A percentile compares a stretch with the other conserved stretches of the same genome.
Conservation (phyloP, 2,329 filamentous ascomycete species). For the Elsinoe arachidis region DNA sequence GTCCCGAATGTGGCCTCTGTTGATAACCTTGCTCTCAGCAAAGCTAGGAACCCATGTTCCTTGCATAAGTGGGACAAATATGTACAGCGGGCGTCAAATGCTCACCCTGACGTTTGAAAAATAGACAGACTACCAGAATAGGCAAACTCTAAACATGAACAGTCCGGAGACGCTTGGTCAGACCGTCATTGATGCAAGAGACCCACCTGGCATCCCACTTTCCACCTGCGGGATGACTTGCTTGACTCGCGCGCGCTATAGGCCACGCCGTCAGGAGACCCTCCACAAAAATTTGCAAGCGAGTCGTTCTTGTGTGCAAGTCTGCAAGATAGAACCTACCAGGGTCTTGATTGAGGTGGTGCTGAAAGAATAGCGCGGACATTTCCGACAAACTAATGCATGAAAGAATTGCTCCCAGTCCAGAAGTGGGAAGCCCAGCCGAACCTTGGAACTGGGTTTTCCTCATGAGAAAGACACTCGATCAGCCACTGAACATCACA, state of each 20-base stretch:
- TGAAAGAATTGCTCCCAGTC: background rate
- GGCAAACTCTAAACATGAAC: slow-evolving; percentile 1
- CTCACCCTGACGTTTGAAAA: background rate
- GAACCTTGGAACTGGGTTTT: slow-evolving; percentile 3
- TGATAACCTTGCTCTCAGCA: background rate
- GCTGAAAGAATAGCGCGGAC: background rate
- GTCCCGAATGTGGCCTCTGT: too few relatives aligned
- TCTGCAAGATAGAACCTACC: background rate
- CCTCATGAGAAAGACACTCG: background rate
- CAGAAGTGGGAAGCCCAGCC: slow-evolving; percentile 1
- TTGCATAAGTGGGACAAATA: background rate
- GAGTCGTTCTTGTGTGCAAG: background rate
- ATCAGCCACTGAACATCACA: background rate
- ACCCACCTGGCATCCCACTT: background rate
- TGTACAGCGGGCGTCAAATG: background rate
- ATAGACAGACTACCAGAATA: background rate
- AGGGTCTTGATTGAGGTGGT: background rate
- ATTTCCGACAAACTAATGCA: slow-evolving; percentile 1
- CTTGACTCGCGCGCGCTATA: background rate
- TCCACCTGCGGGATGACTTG: background rate
- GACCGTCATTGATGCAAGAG: background rate
- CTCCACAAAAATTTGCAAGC: background rate
- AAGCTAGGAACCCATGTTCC: background rate
- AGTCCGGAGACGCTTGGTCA: background rate
- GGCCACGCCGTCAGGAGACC: background rate